Conservation (phyloP, 139 green algal genomes). For the Nannochloris sp. region DNA sequence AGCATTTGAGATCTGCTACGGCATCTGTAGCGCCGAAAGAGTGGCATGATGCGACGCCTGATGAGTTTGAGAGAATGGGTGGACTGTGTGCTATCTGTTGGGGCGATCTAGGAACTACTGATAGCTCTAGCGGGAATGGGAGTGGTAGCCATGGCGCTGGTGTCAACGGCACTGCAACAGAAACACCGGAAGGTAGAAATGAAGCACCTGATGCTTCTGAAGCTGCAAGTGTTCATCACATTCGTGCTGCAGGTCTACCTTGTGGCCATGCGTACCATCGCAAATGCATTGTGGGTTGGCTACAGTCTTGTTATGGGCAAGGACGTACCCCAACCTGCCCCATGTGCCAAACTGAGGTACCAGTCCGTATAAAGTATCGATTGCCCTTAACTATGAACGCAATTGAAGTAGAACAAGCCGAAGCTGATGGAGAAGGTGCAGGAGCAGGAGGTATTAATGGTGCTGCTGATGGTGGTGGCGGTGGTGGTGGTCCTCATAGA, state of each 20-base stretch:
- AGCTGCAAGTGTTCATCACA: background rate
- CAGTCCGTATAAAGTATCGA: conserved; percentile 49
- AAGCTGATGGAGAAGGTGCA: background rate
- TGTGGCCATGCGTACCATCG: conserved; percentile 74
- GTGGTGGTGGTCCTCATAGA: background rate
- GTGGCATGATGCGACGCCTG: conserved; percentile 44
- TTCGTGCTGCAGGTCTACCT: conserved; percentile 40
- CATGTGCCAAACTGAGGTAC: conserved; percentile 67
- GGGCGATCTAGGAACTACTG: conserved; percentile 36
- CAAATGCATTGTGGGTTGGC: conserved; percentile 66
- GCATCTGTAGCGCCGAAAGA: conserved; percentile 13
- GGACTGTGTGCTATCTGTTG: conserved; percentile 75
- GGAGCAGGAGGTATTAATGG: too few species aligned
- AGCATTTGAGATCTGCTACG: conserved; percentile 6
- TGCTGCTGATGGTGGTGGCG: background rate
- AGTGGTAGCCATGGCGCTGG: background rate
- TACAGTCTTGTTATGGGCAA: conserved; percentile 66
- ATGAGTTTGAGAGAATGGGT: conserved; percentile 67
- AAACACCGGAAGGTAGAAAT: background rate
- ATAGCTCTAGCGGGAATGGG: background rate
- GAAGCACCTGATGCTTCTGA: background rate
- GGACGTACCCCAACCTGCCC: conserved; percentile 49
- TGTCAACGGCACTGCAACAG: background rate
- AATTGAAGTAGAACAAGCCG: background rate
- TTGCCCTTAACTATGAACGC: background rate